Percentiles rank a stretch among this genome's conserved stretches.
These are phyloP conservation scores for Polyplosphaeria fusca DNA, from an alignment of 495 filamentous ascomycete genomes.

Conservation along the genomic window DNA sequence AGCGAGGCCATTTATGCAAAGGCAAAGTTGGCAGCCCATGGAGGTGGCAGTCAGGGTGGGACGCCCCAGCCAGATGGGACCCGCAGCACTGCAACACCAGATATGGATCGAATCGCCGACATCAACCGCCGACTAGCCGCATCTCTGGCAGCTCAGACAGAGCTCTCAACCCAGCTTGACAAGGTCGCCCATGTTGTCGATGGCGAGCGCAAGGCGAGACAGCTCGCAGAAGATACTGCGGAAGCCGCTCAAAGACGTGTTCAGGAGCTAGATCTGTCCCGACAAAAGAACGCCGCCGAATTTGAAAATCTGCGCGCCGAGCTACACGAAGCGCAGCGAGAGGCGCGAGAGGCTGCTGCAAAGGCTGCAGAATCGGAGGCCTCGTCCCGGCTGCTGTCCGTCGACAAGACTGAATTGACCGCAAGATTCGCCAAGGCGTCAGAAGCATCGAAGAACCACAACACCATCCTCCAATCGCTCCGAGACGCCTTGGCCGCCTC, in stretches of 20 bases:
- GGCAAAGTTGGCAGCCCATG: constrained; percentile 81
- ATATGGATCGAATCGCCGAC: constrained; percentile 66
- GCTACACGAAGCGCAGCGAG: constrained; percentile 70
- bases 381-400: constrained; percentile 63
- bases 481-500: constrained; percentile 77
- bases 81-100: constrained; percentile 53
- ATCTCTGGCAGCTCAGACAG: constrained; percentile 71
- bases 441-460: constrained; percentile 65
- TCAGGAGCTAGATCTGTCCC: constrained; percentile 73
- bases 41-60: constrained; percentile 61
- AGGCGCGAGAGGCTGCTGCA: constrained; percentile 73
- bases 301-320: constrained; percentile 81
- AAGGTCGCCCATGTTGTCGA: constrained; percentile 65
- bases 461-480: constrained; percentile 68
- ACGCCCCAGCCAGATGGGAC: constrained; percentile 66
- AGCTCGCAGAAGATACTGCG: constrained; percentile 83
- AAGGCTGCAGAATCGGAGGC: constrained; percentile 71
- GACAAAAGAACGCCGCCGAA: constrained; percentile 76
- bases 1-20: constrained; percentile 93
- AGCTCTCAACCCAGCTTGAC: constrained; percentile 68
- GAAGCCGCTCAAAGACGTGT: constrained; percentile 79
- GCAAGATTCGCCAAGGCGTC: constrained; percentile 65
- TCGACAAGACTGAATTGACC: constrained; percentile 81
- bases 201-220: constrained; percentile 72
- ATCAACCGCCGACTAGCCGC: constrained; percentile 77